Evolutionary conservation across 179 eudicot genomes (phyloP).

Genomic region (Vitellaria paradoxa): DNA sequence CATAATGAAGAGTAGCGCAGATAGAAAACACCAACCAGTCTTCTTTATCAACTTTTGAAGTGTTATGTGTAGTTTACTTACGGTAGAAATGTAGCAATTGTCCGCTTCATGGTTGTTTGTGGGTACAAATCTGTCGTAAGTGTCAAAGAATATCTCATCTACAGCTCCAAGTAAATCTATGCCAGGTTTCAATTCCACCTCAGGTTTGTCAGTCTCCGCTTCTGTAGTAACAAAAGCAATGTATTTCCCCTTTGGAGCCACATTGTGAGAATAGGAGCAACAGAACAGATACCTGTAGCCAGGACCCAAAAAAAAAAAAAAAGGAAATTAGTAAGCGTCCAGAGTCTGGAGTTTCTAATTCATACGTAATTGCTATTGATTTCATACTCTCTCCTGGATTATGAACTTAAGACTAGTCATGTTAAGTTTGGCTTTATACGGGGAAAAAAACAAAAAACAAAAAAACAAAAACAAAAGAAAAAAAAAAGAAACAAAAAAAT

Average conservation of each 20-base stretch:
- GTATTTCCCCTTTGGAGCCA: slow-evolving; percentile 83
- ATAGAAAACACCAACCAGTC: not conserved
- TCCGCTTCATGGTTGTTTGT: slow-evolving; percentile 43
- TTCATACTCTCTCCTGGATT: too few relatives aligned
- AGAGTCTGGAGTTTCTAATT: too few relatives aligned
- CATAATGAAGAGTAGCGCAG: not conserved
- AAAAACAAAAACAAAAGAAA: too few relatives aligned
- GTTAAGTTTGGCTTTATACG: too few relatives aligned
- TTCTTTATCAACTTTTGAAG: not conserved
- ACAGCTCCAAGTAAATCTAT: slow-evolving; percentile 80
- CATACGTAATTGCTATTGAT: too few relatives aligned
- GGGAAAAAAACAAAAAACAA: too few relatives aligned
- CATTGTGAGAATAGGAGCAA: slow-evolving; percentile 87
- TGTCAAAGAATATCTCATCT: slow-evolving; percentile 77
- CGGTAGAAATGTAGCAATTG: slow-evolving; percentile 76
- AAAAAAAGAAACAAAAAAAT: too few relatives aligned
- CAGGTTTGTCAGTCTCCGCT: slow-evolving; percentile 86
- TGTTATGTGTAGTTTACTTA: slow-evolving; percentile 24
- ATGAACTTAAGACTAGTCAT: too few relatives aligned
- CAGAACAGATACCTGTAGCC: slow-evolving; percentile 80
- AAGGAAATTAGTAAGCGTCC: not conserved
- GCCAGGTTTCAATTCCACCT: slow-evolving; percentile 76
- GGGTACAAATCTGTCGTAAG: slow-evolving; percentile 83
- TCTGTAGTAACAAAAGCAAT: slow-evolving; percentile 85
- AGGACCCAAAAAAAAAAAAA: not conserved